Evolutionary conservation across 1,284 basidiomycete species (phyloP), one percentile per base, ranked within the genome.

Genomic region (Agroathelia rolfsii): DNA sequence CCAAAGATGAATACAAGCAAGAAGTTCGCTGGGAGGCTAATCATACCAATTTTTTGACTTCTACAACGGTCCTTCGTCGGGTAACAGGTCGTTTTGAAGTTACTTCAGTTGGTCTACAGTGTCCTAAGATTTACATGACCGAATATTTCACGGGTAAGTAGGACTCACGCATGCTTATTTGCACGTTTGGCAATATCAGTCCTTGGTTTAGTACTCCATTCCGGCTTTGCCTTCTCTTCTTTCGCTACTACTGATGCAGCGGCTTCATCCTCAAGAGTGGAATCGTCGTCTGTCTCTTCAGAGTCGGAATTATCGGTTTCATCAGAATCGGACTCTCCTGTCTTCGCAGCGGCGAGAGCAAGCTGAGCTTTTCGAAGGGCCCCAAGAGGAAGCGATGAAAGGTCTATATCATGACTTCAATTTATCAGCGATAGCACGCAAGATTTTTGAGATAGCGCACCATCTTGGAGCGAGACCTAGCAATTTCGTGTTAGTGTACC

Each of bases 71-170:
- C 34, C 90, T 66, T 35, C 67, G 69, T 9, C 93, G 74, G 3
- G 83, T 75, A 2, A 95, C 88, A 1, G 89, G 88, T 44, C 71
- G 72, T 55, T 94, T 95, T 0, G 90, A 87, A 5, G 83, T 83
- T 41, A 88, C 65, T 47, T 89, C 88, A 24, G 64, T 72, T 3
- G 90, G 94, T 2, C 88, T 94, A 26, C 15, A 8, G 33, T 30
- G 27, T 25, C 19, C 10, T 4, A 15, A 21, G 20, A 40, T 30
- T 15, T 30, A 31, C 19, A 18, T 24, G 18, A 28, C 19, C 24
- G 19, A 31, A 20, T 2, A 28, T 24, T 30, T 16, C 30, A 10
- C 15, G n/a, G n/a, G 28, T 22, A 18, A 30, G 10, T 12, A 11
- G 30, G 11, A 69, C 88, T 46, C 56, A 93, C 83, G 93, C 90